A percentile compares a stretch with the other conserved stretches of the same genome.
Evolutionary conservation across 129 eudicot species (phyloP).

Genomic region (Silybum marianum): DNA sequence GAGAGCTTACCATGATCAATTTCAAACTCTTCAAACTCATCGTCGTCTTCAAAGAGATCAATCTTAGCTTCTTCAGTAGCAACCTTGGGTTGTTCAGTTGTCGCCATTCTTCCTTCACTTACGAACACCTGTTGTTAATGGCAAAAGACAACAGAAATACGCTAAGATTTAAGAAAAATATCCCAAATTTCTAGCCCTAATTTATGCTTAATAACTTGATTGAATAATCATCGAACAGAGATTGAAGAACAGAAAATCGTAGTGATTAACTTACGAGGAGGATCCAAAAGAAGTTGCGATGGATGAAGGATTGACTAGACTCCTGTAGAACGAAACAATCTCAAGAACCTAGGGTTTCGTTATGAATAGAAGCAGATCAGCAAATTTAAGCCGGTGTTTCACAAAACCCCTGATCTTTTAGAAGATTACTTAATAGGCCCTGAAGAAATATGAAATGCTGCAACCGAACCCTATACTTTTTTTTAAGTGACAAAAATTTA

Average conservation of each 20-base stretch:
- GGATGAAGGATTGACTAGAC: neutral
- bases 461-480: neutral
- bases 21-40: slow-evolving; percentile 82
- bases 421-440: slow-evolving; percentile 3
- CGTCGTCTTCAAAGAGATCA: slow-evolving; percentile 89
- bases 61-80: slow-evolving; percentile 72
- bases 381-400: neutral
- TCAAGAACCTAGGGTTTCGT: slow-evolving; percentile 23
- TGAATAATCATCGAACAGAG: neutral
- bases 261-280: slow-evolving; percentile 27
- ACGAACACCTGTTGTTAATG: neutral
- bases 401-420: slow-evolving; percentile 13
- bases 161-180: neutral
- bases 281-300: slow-evolving; percentile 1
- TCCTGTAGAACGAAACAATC: neutral
- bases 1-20: slow-evolving; percentile 61
- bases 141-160: neutral
- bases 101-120: slow-evolving; percentile 46
- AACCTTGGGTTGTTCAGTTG: slow-evolving; percentile 50
- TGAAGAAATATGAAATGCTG: slow-evolving; percentile 10
- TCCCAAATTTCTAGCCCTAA: slow-evolving; percentile 27
- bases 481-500: neutral
- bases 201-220: neutral
- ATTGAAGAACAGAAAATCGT: neutral
- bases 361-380: neutral